A percentile compares a stretch with the other conserved stretches of the same genome.
These are phyloP conservation scores for Populus trichocarpa DNA, from an alignment of 441 rosid species.

Conservation along the genomic window DNA sequence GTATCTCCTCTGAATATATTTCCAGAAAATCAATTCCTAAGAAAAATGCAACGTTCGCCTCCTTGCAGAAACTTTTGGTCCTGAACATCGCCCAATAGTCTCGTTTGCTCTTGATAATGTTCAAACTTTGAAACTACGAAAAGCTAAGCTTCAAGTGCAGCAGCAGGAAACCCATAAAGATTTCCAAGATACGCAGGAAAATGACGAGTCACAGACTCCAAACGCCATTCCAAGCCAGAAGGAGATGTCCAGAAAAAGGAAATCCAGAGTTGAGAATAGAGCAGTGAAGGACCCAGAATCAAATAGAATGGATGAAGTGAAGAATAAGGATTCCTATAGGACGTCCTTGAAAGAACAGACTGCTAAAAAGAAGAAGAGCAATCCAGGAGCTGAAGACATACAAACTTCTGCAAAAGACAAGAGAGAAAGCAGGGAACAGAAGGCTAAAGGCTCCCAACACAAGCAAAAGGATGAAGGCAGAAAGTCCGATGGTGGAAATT, in stretches of 20 bases:
- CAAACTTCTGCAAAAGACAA: constrained; percentile 27
- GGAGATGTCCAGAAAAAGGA: constrained; percentile 39
- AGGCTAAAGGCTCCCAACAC: constrained; percentile 20
- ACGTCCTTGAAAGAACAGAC: constrained; percentile 17
- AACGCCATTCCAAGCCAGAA: constrained; percentile 18
- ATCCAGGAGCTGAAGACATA: constrained; percentile 24
- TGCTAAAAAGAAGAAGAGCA: constrained; percentile 43
- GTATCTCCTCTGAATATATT: neutral
- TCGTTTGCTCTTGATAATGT: constrained; percentile 85
- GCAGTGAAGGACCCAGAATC: constrained; percentile 13
- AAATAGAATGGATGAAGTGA: constrained; percentile 1
- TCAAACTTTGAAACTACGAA: constrained; percentile 62
- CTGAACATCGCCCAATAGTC: constrained; percentile 73
- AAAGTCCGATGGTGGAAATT: constrained; percentile 21
- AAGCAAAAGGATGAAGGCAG: constrained; percentile 16
- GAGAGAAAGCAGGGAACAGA: constrained; percentile 20
- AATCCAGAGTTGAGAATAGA: constrained; percentile 32
- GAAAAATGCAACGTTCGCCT: constrained; percentile 8
- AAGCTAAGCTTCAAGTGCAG: constrained; percentile 39
- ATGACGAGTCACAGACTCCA: constrained; percentile 17
- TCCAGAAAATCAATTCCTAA: neutral
- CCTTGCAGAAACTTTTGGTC: constrained; percentile 70
- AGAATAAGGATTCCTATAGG: constrained; percentile 16
- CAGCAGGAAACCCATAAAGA: constrained; percentile 32
- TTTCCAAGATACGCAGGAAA: constrained; percentile 23